Evolutionary conservation across 2,329 filamentous ascomycete species (phyloP), one percentile per base, ranked within the genome.

Genomic region (Cryphonectria japonica): DNA sequence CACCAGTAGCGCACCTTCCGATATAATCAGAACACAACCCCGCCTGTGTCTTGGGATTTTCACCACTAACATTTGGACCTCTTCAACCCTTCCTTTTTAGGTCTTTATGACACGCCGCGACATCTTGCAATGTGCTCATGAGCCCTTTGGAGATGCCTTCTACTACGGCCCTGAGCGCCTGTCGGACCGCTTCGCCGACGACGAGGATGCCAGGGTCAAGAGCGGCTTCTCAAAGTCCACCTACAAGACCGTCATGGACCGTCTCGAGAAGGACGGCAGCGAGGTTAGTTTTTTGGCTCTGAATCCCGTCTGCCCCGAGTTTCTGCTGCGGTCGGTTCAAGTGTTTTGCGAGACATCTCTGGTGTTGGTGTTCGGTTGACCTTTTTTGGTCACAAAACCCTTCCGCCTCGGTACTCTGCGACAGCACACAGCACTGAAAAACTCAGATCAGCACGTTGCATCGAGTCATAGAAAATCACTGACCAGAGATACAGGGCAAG

Each of bases 91-190:
- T 3, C n/a, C 9, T 3, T 29, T 46, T 9, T 75, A 96, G 93
- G 95, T 98, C 75, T 98, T 99, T 82, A 98, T 98, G 95, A 97
- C 95, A 76, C 92, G 94, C 76, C 88, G 89, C 76, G 91, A 97
- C 78, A 90, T 87, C 68, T 87, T 98, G 72, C 86, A 91, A 77
- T 97, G 93, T 79, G 86, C 96, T 76, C 96, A 98, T 81, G 96
- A 99, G 84, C 96, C 96, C 6, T 98, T 98, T 82, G 95, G 95
- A 68, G 96, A 98, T 82, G 93, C 95, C 73, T 98, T 95, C 80
- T 98, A 98, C 84, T 98, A 92, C 79, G 95, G 96, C 67, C 95
- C 95, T 8, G 96, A 99, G 83, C 88, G 93, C 76, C 86, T 98
- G 76, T 91, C 92, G 77, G 84, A 88, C 67, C 89, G 96, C 77